Evolutionary conservation across 2,329 filamentous ascomycete genomes (phyloP), one percentile per base, ranked within the genome.

Genomic region (Paraphaeosphaeria minitans): DNA sequence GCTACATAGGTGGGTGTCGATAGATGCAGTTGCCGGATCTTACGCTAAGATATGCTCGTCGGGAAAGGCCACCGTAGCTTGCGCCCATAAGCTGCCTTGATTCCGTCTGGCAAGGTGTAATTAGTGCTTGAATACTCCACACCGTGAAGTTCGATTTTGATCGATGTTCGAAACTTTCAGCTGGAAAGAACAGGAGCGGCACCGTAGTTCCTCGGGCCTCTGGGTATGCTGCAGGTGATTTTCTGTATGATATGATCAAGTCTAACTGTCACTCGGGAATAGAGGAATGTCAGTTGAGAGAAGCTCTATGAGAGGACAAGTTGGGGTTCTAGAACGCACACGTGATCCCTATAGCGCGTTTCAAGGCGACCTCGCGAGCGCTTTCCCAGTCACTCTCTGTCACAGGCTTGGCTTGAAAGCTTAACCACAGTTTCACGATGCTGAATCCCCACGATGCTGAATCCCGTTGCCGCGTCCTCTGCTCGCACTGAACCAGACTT

Each of bases 381-480:
- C 53, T 56, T 56, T 51, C 54, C 54, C 42, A 27, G 33, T 51
- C 54, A 48, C 52, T 22, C 9, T 39, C 52, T 53, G 57, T 56
- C 45, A 37, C 57, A 59, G n/a, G n/a, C 41, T 48, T 56, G 55
- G 47, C 53, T 47, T 21, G 41, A 39, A 54, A 59, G 57, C 57
- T 59, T 59, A 56, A 41, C 53, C 4, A 24, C 21, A 9, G 52
- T 51, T 53, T 55, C 47, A 52, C 47, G 53, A 55, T 51, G 19
- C 12, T 39, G 16, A n/a, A 27, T 19, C 27, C 41, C 19, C 47
- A 52, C 47, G 53, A 55, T 51, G 19, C 12, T 39, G 16, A n/a
- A 27, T 19, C 27, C 41, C 19, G 47, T 46, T 37, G 56, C 47
- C 46, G 39, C 42, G 39, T 22, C 27, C 33, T 55, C 57, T 47